Conservation (phyloP, 345 rosid species). For the Combretum micranthum region DNA sequence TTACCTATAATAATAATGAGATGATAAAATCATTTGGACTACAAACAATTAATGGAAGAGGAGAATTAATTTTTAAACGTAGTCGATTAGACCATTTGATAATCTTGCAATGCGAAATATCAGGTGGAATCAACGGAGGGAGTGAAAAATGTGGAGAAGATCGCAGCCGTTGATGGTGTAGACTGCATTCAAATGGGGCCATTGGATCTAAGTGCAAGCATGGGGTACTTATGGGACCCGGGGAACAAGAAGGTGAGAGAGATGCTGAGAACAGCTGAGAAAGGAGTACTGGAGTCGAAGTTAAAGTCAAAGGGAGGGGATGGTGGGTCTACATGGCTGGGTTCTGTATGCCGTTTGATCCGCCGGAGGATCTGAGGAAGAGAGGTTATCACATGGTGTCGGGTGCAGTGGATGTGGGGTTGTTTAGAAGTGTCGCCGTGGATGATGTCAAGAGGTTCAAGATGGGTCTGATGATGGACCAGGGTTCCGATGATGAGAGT, state of each 20-base stretch:
- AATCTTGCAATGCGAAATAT: neutral
- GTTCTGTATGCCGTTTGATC: slow-evolving; percentile 70
- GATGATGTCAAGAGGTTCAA: slow-evolving; percentile 77
- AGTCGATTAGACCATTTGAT: no score
- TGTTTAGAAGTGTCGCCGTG: slow-evolving; percentile 57
- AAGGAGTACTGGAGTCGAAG: slow-evolving; percentile 35
- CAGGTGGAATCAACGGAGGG: slow-evolving; percentile 63
- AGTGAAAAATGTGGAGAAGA: slow-evolving; percentile 58
- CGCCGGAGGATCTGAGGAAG: slow-evolving; percentile 35
- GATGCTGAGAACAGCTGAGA: slow-evolving; percentile 64
- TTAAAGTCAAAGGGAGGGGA: slow-evolving; percentile 6
- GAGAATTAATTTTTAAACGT: no score
- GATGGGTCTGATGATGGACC: slow-evolving; percentile 25
- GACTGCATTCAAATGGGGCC: slow-evolving; percentile 97
- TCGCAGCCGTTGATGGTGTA: slow-evolving; percentile 78
- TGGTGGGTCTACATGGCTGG: slow-evolving; percentile 62
- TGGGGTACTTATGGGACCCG: slow-evolving; percentile 91
- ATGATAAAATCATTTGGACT: no score
- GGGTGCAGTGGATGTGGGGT: slow-evolving; percentile 65
- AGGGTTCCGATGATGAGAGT: slow-evolving; percentile 19
- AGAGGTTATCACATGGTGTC: slow-evolving; percentile 80
- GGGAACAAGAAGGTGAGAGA: slow-evolving; percentile 81
- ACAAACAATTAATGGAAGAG: no score
- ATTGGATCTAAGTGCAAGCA: slow-evolving; percentile 77
- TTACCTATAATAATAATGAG: no score